Evolutionary conservation across 169 alveolate species (phyloP).

Genomic region (Miamiensis avidus): DNA sequence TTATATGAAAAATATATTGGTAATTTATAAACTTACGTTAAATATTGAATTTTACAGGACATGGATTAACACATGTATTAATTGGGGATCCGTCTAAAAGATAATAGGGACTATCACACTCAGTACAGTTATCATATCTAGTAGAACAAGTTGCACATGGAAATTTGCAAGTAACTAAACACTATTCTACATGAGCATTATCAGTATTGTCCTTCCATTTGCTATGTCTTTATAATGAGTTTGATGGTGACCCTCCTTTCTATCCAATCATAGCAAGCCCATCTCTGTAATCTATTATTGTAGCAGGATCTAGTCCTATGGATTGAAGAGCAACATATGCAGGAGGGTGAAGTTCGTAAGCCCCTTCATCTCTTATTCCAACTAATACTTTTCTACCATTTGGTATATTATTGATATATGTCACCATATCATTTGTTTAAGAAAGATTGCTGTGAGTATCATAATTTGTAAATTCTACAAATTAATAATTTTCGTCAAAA

Average conservation of each 20-base stretch:
- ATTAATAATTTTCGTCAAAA: neutral
- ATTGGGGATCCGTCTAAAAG: neutral
- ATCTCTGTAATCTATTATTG: neutral
- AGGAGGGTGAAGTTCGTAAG: neutral
- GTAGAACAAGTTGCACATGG: neutral
- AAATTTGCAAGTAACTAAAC: neutral
- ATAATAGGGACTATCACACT: neutral
- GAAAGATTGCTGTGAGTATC: neutral
- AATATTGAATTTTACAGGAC: neutral
- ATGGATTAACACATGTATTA: neutral
- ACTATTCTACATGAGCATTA: neutral
- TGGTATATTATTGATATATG: neutral
- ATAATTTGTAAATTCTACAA: neutral
- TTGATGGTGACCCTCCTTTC: neutral
- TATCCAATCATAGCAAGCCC: neutral
- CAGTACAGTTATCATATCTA: neutral
- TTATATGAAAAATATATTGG: too few species aligned
- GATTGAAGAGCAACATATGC: neutral
- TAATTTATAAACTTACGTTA: too few species aligned
- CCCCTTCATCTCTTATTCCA: neutral
- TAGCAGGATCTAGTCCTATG: neutral
- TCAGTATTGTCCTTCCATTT: neutral
- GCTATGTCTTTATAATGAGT: neutral
- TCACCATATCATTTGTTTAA: neutral
- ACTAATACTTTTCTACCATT: neutral